Percentiles rank a stretch among this genome's conserved stretches.
Conservation (phyloP, 495 filamentous ascomycete species). For the Talaromyces ruber region DNA sequence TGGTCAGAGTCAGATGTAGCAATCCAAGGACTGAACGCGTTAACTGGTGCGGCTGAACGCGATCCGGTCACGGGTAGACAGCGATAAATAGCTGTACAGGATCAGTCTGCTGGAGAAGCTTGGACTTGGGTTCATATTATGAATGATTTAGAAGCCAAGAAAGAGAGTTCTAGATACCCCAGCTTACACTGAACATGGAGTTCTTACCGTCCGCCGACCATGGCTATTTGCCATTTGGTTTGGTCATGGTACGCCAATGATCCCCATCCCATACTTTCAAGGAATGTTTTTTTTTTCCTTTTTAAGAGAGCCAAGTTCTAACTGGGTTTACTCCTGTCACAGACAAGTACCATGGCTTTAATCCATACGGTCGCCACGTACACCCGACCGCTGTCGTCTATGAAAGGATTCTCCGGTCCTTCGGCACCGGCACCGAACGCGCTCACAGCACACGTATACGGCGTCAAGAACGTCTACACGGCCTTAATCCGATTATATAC, state of each 20-base stretch:
- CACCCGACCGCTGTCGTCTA: slow-evolving; percentile 9
- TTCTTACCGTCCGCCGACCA: not conserved
- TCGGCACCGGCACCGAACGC: slow-evolving; percentile 14
- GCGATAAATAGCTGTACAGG: not conserved
- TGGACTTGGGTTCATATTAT: not conserved
- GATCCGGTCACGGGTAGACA: no score
- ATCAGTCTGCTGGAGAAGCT: not conserved
- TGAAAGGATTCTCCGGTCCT: slow-evolving; percentile 19
- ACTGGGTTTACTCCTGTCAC: not conserved
- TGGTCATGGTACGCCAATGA: not conserved
- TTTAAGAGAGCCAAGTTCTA: not conserved
- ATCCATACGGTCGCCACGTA: slow-evolving; percentile 18
- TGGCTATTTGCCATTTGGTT: not conserved
- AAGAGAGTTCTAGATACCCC: not conserved
- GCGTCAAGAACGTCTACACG: slow-evolving; percentile 24
- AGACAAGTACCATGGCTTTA: slow-evolving; percentile 12
- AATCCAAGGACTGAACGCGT: no score
- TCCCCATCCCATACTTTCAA: not conserved
- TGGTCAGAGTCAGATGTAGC: no score
- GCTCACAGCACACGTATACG: slow-evolving; percentile 22
- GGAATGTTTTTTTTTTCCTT: no score
- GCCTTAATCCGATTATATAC: slow-evolving; percentile 21
- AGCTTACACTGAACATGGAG: not conserved
- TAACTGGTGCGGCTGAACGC: no score
- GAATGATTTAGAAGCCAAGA: not conserved